Evolutionary conservation across 768 basidiomycete genomes (phyloP).

Genomic region (Megacollybia marginata): DNA sequence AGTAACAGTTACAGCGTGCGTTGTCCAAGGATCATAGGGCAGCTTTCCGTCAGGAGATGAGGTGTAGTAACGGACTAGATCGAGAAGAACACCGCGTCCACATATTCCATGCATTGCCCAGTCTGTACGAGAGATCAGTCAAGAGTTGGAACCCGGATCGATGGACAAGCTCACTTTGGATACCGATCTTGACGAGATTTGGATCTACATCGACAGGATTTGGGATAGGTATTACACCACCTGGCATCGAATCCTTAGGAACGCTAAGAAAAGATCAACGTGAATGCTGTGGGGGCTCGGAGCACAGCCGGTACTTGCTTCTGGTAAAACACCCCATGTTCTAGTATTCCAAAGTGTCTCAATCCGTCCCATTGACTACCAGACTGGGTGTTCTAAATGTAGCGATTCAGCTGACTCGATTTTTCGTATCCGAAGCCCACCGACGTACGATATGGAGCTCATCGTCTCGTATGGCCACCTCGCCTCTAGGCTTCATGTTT

Average conservation of each 20-base stretch:
- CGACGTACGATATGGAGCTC: conserved; percentile 45
- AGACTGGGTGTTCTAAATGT: conserved; percentile 59
- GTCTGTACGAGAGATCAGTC: conserved; percentile 27
- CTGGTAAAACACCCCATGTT: conserved; percentile 47
- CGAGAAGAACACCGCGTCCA: conserved; percentile 60
- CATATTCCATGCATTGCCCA: conserved; percentile 69
- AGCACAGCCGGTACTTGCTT: conserved; percentile 37
- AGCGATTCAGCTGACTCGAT: background rate
- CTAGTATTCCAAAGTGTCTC: conserved; percentile 46
- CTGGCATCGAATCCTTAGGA: conserved; percentile 31
- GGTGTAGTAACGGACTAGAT: conserved; percentile 49
- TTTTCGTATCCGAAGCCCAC: conserved; percentile 6
- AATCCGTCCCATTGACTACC: conserved; percentile 68
- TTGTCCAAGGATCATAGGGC: conserved; percentile 60
- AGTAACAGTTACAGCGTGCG: conserved; percentile 41
- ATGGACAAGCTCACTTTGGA: conserved; percentile 49
- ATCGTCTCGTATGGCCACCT: conserved; percentile 28
- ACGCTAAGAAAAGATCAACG: conserved; percentile 25
- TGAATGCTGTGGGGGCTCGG: background rate
- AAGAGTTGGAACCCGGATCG: background rate
- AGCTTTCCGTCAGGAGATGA: conserved; percentile 21
- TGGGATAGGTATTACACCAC: conserved; percentile 38
- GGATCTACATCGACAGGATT: conserved; percentile 42
- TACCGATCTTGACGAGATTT: conserved; percentile 43
- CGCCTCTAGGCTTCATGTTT: conserved; percentile 25